phyloP scores from a whole-genome alignment of 75 land plant genomes.

The Pinus tabuliformis region DNA sequence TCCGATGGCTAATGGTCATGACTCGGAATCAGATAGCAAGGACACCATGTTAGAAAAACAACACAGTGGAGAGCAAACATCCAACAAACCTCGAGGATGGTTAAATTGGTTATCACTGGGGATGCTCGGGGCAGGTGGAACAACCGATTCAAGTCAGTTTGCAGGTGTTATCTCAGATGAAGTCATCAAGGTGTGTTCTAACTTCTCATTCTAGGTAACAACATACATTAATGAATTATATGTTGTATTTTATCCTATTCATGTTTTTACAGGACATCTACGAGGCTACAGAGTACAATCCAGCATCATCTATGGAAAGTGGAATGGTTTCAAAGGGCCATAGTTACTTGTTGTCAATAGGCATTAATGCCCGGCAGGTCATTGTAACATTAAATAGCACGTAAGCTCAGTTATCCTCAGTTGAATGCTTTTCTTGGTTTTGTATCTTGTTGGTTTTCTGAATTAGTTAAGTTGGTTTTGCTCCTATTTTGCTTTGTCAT shows the following conservation, averaged over 20 bases:
- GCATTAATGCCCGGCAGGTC: conserved; percentile 42
- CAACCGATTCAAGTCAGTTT: conserved; percentile 66
- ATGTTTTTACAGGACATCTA: conserved; percentile 65
- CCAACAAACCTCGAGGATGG: conserved; percentile 74
- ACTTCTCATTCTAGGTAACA: neutral
- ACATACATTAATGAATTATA: neutral
- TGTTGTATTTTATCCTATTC: neutral
- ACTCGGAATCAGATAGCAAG: conserved; percentile 15
- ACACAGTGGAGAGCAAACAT: conserved; percentile 32
- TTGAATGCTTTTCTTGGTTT: too few relatives aligned
- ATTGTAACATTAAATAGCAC: conserved; percentile 38
- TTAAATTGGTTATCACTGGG: conserved; percentile 88
- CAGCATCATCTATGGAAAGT: conserved; percentile 19
- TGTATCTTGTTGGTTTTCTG: too few relatives aligned
- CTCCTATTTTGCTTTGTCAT: too few relatives aligned
- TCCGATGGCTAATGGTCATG: neutral
- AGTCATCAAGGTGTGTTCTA: conserved; percentile 67
- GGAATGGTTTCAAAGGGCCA: conserved; percentile 32
- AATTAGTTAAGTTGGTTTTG: too few relatives aligned
- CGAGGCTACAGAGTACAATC: conserved; percentile 84
- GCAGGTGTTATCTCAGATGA: conserved; percentile 92
- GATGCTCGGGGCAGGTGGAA: conserved; percentile 95
- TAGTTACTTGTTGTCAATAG: conserved; percentile 34
- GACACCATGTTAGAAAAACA: conserved; percentile 26
- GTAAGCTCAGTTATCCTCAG: conserved; percentile 24